A percentile compares a stretch with the other conserved stretches of the same genome.
Conservation (phyloP, 169 alveolate species). For the Theileria parva region DNA sequence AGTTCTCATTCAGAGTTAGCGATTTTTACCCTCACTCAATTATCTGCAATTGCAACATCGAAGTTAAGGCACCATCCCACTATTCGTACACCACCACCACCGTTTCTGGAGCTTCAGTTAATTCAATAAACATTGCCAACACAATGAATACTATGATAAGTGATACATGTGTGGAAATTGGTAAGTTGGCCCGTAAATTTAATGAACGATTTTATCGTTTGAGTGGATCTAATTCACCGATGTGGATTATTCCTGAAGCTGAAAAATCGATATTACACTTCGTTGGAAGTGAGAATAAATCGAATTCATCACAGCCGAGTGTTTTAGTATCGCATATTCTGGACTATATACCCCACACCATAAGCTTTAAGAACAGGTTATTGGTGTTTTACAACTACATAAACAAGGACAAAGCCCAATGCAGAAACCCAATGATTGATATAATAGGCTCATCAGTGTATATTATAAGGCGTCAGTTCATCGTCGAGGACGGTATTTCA, state of each 20-base stretch:
- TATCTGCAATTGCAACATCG: constrained; percentile 56
- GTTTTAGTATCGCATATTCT: not conserved
- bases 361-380: constrained; percentile 47
- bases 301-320: not conserved
- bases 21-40: constrained; percentile 30
- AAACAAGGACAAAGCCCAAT: constrained; percentile 25
- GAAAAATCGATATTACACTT: constrained; percentile 25
- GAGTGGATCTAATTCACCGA: not conserved
- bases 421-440: constrained; percentile 47
- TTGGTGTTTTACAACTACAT: constrained; percentile 35
- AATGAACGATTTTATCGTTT: constrained; percentile 36
- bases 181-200: constrained; percentile 26
- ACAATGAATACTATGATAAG: not conserved
- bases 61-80: constrained; percentile 13
- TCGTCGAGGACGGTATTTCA: constrained; percentile 77
- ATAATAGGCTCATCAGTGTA: constrained; percentile 46
- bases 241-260: constrained; percentile 33
- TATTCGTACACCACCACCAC: not conserved
- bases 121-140: not conserved
- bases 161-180: constrained; percentile 18
- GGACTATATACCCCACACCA: constrained; percentile 49
- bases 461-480: constrained; percentile 73
- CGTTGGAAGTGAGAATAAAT: constrained; percentile 2
- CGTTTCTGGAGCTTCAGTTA: not conserved
- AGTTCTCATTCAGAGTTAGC: not conserved